These are phyloP conservation scores for Leccinellum luteum DNA, from an alignment of 768 basidiomycete genomes.

Conservation along the genomic window DNA sequence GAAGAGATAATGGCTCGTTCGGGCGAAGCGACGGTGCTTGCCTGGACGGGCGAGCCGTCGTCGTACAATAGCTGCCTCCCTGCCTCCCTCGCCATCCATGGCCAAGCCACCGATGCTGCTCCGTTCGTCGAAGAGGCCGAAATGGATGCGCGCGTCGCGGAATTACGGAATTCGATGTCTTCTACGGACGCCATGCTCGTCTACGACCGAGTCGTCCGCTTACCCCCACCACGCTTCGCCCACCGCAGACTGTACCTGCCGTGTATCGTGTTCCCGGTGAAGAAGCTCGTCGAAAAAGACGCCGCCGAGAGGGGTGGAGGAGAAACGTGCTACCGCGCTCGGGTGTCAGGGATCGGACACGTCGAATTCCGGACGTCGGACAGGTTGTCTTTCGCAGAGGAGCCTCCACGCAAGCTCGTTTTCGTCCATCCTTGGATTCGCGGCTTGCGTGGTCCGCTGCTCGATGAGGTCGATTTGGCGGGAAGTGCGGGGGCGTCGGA, in stretches of 20 bases:
- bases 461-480: neutral
- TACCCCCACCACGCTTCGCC: conserved; percentile 2
- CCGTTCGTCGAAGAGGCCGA: neutral
- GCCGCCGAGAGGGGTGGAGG: neutral
- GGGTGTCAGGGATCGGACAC: conserved; percentile 1
- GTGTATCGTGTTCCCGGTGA: conserved; percentile 7
- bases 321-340: conserved; percentile 1
- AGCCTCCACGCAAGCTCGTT: neutral
- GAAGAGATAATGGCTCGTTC: conserved; percentile 11
- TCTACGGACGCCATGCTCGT: neutral
- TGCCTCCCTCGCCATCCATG: neutral
- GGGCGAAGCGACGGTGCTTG: conserved; percentile 5
- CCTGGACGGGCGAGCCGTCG: conserved; percentile 11
- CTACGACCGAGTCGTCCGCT: neutral
- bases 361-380: conserved; percentile 3
- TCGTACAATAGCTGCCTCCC: conserved; percentile 18
- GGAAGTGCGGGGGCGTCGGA: neutral
- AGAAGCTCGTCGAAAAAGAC: neutral
- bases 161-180: neutral
- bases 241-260: conserved; percentile 7
- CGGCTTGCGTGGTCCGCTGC: neutral
- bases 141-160: neutral
- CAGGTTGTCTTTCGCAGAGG: neutral
- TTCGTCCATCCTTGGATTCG: conserved; percentile 17
- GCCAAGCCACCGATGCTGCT: neutral